Base-by-base conservation (phyloP, 1,284 basidiomycete genomes). In the Cryptococcus depauperatus region DNA sequence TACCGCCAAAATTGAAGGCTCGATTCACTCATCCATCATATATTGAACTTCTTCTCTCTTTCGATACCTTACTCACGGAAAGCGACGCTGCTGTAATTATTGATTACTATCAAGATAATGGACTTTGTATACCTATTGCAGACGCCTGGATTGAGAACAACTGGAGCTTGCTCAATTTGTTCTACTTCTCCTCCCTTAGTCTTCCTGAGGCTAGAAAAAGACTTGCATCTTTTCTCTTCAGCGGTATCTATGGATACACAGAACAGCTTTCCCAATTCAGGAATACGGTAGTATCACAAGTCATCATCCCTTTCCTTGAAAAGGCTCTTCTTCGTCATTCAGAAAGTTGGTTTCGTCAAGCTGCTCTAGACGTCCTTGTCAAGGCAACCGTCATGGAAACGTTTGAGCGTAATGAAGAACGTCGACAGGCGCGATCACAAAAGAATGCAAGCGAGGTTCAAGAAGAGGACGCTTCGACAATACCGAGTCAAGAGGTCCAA, bases 81-180 rank as follows among this genome's bases (percentile, higher is more conserved):
- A 56, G 63, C 11, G 63, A 70, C 28, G 70, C 71, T 7, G 51
- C 58, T 3, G 47, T 63, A 8, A 64, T 76, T 7, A 64, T 77
- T 50, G 71, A 75, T 41, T 73, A 71, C 51, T 74, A 72, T 52
- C 59, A 73, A 30, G 54, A 58, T 10, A 70, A 72, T 44, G 68
- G 67, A 7, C 60, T 75, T 2, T 74, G 74, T 51, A 55, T 72
- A 5, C 75, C 75, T 0, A 68, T 71, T 27, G 69, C 70, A 9
- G 56, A 64, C 0, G 68, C 69, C 28, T 77, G 75, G 75, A 66
- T 75, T 43, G 59, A 62, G 9, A 73, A 75, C 30, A 68, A 73
- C 26, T 64, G 68, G 57, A 66, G 67, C 16, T 53, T 75, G 23
- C 57, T 74, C 43, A 53, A 68, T 25, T 62, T 68, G 1, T 75